Percentiles rank a stretch among this genome's conserved stretches.
Evolutionary conservation across 2,329 filamentous ascomycete species (phyloP).

Genomic region (Aureobasidium leucospermi): DNA sequence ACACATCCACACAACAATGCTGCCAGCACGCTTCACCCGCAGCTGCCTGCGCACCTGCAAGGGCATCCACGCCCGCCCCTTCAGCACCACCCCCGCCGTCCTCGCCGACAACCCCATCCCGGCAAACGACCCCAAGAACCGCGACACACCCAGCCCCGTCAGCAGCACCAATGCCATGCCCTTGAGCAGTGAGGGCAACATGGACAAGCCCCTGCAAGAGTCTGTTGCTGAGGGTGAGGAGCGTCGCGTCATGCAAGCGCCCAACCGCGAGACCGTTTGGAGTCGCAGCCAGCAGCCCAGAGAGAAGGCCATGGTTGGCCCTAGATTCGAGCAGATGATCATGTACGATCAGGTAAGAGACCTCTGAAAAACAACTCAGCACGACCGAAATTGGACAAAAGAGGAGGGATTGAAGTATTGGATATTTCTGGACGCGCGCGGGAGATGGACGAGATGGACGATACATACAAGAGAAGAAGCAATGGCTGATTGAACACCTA

Average conservation of each 20-base stretch:
- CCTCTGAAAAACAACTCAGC: not conserved
- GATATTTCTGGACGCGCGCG: too few relatives aligned
- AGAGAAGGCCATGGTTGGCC: constrained; percentile 79
- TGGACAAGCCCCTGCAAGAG: constrained; percentile 51
- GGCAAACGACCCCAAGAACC: constrained; percentile 56
- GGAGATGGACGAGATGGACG: not conserved
- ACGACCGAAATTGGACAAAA: not conserved
- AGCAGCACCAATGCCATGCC: constrained; percentile 56
- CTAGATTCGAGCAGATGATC: constrained; percentile 94
- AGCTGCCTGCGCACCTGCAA: not conserved
- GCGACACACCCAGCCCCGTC: constrained; percentile 35
- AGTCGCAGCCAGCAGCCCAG: constrained; percentile 77
- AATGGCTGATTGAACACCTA: constrained; percentile 19
- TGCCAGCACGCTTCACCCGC: not conserved
- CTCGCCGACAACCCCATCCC: constrained; percentile 43
- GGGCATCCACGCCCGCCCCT: constrained; percentile 14
- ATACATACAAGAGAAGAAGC: not conserved
- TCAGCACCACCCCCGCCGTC: constrained; percentile 17
- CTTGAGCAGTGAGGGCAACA: constrained; percentile 41
- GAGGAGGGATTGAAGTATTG: not conserved
- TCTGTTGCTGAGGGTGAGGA: constrained; percentile 47
- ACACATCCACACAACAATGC: constrained; percentile 5
- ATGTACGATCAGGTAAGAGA: constrained; percentile 76
- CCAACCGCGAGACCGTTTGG: constrained; percentile 78
- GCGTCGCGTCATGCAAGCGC: constrained; percentile 64